Evolutionary conservation across 768 basidiomycete species (phyloP).

Genomic region (Calocybe cyanea): DNA sequence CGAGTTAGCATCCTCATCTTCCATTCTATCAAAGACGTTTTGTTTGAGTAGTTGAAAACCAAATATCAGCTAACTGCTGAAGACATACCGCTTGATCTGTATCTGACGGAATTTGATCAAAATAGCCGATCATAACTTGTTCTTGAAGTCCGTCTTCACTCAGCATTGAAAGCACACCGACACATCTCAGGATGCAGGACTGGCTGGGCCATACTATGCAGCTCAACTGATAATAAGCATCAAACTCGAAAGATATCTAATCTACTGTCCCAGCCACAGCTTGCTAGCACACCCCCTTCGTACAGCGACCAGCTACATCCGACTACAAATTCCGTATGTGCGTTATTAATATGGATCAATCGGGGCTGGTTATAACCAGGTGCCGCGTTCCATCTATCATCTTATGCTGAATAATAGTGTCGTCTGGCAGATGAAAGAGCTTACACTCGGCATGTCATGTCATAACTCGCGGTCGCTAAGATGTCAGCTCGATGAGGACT

Average conservation of each 20-base stretch:
- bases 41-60: too few species aligned
- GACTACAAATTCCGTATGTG: conserved; percentile 93
- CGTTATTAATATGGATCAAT: conserved; percentile 70
- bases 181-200: too few species aligned
- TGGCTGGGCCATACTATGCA: too few species aligned
- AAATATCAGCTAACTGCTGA: too few species aligned
- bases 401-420: background rate
- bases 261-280: conserved; percentile 89
- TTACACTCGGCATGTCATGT: conserved; percentile 94
- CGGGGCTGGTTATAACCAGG: conserved; percentile 46
- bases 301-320: conserved; percentile 91
- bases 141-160: too few species aligned
- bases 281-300: conserved; percentile 83
- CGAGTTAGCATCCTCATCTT: conserved; percentile 8
- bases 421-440: conserved; percentile 26
- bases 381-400: conserved; percentile 68
- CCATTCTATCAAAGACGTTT: conserved; percentile 5
- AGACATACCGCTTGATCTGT: too few species aligned
- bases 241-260: conserved; percentile 69
- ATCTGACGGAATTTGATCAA: too few species aligned
- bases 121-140: too few species aligned
- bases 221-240: conserved; percentile 1
- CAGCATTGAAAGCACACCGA: too few species aligned
- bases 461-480: conserved; percentile 74
- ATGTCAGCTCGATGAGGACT: conserved; percentile 73